These are phyloP conservation scores for Euclidium syriacum DNA, from an alignment of 345 rosid genomes.

Conservation along the genomic window DNA sequence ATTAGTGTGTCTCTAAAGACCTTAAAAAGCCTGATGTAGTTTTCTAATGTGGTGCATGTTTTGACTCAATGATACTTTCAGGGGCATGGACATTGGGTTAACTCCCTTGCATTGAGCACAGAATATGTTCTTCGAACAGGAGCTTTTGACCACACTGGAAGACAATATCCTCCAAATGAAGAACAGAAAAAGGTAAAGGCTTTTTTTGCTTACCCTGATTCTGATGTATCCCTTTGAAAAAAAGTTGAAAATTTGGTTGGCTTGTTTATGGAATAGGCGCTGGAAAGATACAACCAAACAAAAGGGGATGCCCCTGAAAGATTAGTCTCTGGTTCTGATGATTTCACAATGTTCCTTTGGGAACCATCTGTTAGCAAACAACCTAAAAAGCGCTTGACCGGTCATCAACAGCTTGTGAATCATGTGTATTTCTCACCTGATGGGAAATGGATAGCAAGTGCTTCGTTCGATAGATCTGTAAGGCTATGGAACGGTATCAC, in stretches of 20 bases:
- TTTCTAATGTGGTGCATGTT: neutral
- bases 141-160: conserved; percentile 93
- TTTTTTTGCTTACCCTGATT: neutral
- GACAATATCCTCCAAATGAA: conserved; percentile 61
- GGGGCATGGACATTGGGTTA: conserved; percentile 99
- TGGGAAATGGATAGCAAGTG: conserved; percentile 96
- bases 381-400: conserved; percentile 73
- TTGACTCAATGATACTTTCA: conserved; percentile 11
- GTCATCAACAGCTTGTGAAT: conserved; percentile 95
- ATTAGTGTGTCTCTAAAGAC: neutral
- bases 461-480: conserved; percentile 91
- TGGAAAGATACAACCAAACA: conserved; percentile 76
- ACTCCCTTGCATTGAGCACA: conserved; percentile 92
- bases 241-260: neutral
- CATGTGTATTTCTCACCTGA: conserved; percentile 95
- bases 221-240: conserved; percentile 3
- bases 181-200: conserved; percentile 73
- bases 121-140: conserved; percentile 93
- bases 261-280: conserved; percentile 42
- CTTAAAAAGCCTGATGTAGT: neutral
- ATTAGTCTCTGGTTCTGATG: conserved; percentile 95
- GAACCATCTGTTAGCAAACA: conserved; percentile 82
- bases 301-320: conserved; percentile 82
- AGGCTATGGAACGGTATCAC: conserved; percentile 89
- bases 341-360: conserved; percentile 95